Percentiles rank a stretch among this genome's conserved stretches.
Evolutionary conservation across 2,329 filamentous ascomycete genomes (phyloP).

Genomic region (Pseudogymnoascus sp.): DNA sequence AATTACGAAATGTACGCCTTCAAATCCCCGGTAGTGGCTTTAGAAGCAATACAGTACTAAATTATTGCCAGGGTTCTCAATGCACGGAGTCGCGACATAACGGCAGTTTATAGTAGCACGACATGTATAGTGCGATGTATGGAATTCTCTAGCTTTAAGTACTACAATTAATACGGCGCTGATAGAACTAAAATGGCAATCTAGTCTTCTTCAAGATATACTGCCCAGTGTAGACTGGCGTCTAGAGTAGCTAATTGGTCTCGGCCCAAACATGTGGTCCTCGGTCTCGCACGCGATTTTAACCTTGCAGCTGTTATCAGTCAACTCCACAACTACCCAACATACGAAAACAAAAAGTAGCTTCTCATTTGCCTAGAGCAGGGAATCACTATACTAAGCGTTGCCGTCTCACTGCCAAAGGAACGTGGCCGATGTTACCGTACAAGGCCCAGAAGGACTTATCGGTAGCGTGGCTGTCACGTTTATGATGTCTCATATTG

Average conservation of each 20-base stretch:
- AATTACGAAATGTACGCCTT: background rate
- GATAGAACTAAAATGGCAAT: background rate
- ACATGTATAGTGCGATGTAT: background rate
- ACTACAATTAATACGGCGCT: background rate
- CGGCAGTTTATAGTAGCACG: background rate
- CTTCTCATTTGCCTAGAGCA: background rate
- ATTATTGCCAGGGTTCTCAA: background rate
- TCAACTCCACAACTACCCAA: background rate
- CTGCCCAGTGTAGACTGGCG: background rate
- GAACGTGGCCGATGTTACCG: background rate
- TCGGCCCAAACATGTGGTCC: background rate
- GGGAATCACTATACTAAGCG: background rate
- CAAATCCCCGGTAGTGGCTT: background rate
- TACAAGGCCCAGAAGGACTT: background rate
- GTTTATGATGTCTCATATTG: slow-evolving; percentile 4
- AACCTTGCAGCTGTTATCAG: background rate
- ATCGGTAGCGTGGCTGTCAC: background rate
- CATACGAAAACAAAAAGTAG: background rate
- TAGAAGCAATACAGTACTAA: background rate
- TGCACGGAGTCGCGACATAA: background rate
- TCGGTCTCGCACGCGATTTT: background rate
- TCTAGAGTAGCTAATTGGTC: background rate
- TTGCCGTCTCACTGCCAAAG: background rate
- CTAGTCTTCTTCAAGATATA: background rate
- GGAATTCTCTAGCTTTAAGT: background rate